phyloP scores from a whole-genome alignment of 805 yeast genomes.

The Maudiozyma bulderi region DNA sequence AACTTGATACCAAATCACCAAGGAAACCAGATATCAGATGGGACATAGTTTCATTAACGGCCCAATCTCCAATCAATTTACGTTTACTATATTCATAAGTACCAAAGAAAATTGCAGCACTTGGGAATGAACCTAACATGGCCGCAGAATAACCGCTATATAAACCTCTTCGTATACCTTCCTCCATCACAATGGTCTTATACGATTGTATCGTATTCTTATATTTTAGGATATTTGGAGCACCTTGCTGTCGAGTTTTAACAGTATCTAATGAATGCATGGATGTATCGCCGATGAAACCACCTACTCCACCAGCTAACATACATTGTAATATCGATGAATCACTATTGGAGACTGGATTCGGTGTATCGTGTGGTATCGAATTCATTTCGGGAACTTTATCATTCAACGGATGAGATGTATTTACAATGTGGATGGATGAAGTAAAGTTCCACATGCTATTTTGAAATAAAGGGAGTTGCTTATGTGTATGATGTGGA shows the following conservation, averaged over 20 bases:
- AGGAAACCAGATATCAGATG: slow-evolving; percentile 79
- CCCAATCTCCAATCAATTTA: slow-evolving; percentile 49
- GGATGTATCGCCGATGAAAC: slow-evolving; percentile 79
- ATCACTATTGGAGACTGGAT: slow-evolving; percentile 1
- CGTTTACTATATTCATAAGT: slow-evolving; percentile 81
- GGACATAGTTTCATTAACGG: slow-evolving; percentile 66
- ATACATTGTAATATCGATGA: slow-evolving; percentile 4
- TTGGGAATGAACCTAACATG: slow-evolving; percentile 83
- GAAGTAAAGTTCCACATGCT: slow-evolving; percentile 9
- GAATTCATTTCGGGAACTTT: not conserved
- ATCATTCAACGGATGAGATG: slow-evolving; percentile 1
- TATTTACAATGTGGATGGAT: slow-evolving; percentile 9
- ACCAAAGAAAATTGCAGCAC: slow-evolving; percentile 88
- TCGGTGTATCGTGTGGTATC: not conserved
- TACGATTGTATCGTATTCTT: slow-evolving; percentile 69
- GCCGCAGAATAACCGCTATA: slow-evolving; percentile 94
- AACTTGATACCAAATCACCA: slow-evolving; percentile 86
- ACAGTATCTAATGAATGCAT: slow-evolving; percentile 97
- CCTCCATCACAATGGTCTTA: slow-evolving; percentile 63
- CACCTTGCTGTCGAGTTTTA: slow-evolving; percentile 96
- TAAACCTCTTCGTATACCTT: slow-evolving; percentile 75
- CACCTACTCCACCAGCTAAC: slow-evolving; percentile 84
- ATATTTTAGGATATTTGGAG: slow-evolving; percentile 55
- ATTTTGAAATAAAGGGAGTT: not conserved
- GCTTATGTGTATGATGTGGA: not conserved